Conservation (phyloP, 352 stramenopile species). For the Phytophthora hibernalis region DNA sequence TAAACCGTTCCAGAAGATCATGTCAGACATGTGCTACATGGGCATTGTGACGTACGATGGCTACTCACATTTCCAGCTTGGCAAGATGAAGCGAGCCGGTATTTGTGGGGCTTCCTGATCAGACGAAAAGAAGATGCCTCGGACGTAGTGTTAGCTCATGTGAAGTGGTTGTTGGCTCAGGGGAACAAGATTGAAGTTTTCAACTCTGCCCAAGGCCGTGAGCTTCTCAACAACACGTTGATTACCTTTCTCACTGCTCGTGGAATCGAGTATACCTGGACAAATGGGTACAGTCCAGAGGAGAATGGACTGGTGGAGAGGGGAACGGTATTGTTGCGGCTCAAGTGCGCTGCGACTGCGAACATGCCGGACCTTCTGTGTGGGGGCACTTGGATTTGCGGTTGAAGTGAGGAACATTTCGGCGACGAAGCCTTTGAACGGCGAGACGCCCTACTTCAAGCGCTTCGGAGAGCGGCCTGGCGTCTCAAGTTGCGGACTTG, state of each 20-base stretch:
- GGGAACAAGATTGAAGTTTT: no score
- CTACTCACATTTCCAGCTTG: conserved; percentile 16
- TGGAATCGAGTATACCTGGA: conserved; percentile 14
- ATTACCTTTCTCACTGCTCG: background rate
- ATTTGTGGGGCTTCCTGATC: conserved; percentile 17
- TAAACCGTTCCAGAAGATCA: conserved; percentile 17
- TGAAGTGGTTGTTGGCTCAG: no score
- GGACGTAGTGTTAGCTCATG: conserved; percentile 11
- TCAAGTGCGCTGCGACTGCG: background rate
- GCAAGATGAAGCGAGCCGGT: conserved; percentile 12
- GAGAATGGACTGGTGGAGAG: conserved; percentile 16
- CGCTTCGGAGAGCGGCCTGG: conserved; percentile 10
- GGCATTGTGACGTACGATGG: no score
- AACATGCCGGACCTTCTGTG: conserved; percentile 15
- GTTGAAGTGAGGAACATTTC: conserved; percentile 14
- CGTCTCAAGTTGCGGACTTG: conserved; percentile 17
- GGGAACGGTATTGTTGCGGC: background rate
- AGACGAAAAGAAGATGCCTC: conserved; percentile 13
- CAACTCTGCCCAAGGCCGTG: no score
- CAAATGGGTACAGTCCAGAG: conserved; percentile 23
- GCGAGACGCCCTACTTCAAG: conserved; percentile 8
- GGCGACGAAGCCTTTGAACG: background rate
- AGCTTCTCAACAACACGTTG: conserved; percentile 5
- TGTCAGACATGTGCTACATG: conserved; percentile 27
- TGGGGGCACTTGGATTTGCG: conserved; percentile 3